A percentile compares a stretch with the other conserved stretches of the same genome.
These are phyloP conservation scores for Aspergillus quadrilineatus DNA, from an alignment of 2,329 filamentous ascomycete genomes.

Conservation along the genomic window DNA sequence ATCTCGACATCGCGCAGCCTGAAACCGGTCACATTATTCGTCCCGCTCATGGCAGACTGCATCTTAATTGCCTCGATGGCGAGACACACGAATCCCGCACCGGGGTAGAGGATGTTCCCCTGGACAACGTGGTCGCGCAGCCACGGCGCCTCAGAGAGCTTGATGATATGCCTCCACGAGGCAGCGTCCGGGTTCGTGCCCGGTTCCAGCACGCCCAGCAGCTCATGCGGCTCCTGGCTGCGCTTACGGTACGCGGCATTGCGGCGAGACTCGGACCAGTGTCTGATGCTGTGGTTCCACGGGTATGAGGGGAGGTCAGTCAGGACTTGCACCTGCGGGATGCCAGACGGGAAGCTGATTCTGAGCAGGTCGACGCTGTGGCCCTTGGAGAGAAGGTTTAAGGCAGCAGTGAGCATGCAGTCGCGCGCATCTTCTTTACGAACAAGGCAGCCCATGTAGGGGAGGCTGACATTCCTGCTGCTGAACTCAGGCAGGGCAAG, in stretches of 20 bases:
- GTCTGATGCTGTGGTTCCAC: slow-evolving; percentile 15
- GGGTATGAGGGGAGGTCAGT: slow-evolving; percentile 18
- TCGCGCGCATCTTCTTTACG: neutral
- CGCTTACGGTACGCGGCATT: slow-evolving; percentile 12
- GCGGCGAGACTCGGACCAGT: slow-evolving; percentile 16
- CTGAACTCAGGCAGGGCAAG: neutral
- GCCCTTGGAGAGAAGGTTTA: neutral
- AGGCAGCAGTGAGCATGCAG: neutral
- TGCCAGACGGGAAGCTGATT: slow-evolving; percentile 1
- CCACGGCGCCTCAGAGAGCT: slow-evolving; percentile 30
- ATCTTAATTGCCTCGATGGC: slow-evolving; percentile 23
- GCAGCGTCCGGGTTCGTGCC: slow-evolving; percentile 18
- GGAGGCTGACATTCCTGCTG: neutral
- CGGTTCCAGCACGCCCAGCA: slow-evolving; percentile 16
- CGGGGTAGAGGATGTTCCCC: slow-evolving; percentile 32
- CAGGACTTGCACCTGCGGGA: neutral
- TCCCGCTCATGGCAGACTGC: no score
- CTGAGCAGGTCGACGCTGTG: neutral
- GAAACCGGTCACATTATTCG: neutral
- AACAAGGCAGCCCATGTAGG: slow-evolving; percentile 5
- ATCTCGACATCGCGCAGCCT: neutral
- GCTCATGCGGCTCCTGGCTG: slow-evolving; percentile 12
- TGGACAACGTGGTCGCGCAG: slow-evolving; percentile 32
- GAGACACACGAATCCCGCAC: slow-evolving; percentile 24
- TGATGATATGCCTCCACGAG: slow-evolving; percentile 29